Percentiles rank a stretch among this genome's conserved stretches.
Conservation (phyloP, 2,329 filamentous ascomycete species). For the Myriosclerotinia scirpicola region DNA sequence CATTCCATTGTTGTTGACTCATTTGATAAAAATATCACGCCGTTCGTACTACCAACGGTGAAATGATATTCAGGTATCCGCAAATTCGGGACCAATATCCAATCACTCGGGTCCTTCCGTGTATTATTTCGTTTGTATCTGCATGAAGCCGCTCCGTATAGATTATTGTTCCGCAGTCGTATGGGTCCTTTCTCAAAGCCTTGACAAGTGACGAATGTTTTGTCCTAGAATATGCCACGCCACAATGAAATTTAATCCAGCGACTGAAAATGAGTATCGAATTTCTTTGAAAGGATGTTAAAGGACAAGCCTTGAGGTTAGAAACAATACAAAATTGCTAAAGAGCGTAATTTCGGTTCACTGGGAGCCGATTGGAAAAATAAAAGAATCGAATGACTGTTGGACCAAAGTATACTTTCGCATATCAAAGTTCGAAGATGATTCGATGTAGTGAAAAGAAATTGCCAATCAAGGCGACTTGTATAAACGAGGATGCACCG, state of each 20-base stretch:
- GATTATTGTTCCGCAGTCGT: neutral
- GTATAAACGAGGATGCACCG: neutral
- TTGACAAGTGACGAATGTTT: neutral
- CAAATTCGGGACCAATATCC: slow-evolving; percentile 30
- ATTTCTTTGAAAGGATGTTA: slow-evolving; percentile 24
- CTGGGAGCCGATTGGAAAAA: slow-evolving; percentile 35
- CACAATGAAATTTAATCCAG: slow-evolving; percentile 21
- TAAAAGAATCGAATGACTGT: slow-evolving; percentile 33
- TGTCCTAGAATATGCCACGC: slow-evolving; percentile 1
- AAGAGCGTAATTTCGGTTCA: slow-evolving; percentile 37
- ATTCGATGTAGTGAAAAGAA: slow-evolving; percentile 24
- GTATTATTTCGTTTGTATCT: slow-evolving; percentile 37
- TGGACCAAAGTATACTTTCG: slow-evolving; percentile 27
- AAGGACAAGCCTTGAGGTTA: slow-evolving; percentile 31
- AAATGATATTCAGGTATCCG: slow-evolving; percentile 28
- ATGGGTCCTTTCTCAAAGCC: slow-evolving; percentile 5
- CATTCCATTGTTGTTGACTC: slow-evolving; percentile 38
- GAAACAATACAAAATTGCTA: slow-evolving; percentile 28
- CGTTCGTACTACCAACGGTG: slow-evolving; percentile 13
- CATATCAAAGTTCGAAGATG: slow-evolving; percentile 27
- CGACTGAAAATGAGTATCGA: slow-evolving; percentile 20
- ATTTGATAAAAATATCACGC: slow-evolving; percentile 30
- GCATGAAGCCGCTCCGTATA: slow-evolving; percentile 37
- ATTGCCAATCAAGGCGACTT: slow-evolving; percentile 2
- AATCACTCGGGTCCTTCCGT: slow-evolving; percentile 29